Evolutionary conservation across 129 eudicot species (phyloP), one percentile per base, ranked within the genome.

Genomic region (Tagetes patula): DNA sequence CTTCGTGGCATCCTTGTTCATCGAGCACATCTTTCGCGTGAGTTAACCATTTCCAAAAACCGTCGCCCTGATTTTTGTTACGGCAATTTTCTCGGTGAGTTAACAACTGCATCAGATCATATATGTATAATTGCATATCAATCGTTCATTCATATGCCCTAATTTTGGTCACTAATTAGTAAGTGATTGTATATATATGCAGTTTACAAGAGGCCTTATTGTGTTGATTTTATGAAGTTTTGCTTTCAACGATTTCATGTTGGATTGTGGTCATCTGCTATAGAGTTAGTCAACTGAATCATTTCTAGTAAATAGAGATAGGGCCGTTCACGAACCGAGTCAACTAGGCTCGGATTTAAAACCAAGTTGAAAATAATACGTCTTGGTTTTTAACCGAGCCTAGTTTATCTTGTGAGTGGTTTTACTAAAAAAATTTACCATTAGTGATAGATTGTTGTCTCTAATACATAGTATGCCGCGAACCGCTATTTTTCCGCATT

Each of bases 211-310:
- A 86, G 96, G 81, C 87, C 92, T 27, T 86, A 49, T 56, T 73
- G 79, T 14, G 67, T 84, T 13, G 84, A 75, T 40, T 89, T 89
- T 62, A 14, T 89, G 72, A 81, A 78, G 84, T 89, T 86, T 58
- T 86, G 92, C 79, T 80, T 86, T 49, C 85, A 89, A 41, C 75
- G 89, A 83, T 89, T 86, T 73, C 77, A 84, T 63, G 89, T 89
- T 42, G 92, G 85, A 32, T 3, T 89, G 7, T 86, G 92, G 96
- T 84, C 89, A 60, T 75, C 89, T 47, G 89, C 89, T 4, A 78
- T 1, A 65, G 89, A 86, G 88, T 84, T 32, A 77, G 89, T 79
- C 39, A 47, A 33, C 33, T 33, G 11, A 4, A 20, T 20, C 27
- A 20, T 20, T 20, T 20, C 27, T 20, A 20, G 27, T 20, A 20